Percentiles rank a stretch among this genome's conserved stretches.
Conservation (phyloP, 208 protist species). For the Trypanosoma caninum region DNA sequence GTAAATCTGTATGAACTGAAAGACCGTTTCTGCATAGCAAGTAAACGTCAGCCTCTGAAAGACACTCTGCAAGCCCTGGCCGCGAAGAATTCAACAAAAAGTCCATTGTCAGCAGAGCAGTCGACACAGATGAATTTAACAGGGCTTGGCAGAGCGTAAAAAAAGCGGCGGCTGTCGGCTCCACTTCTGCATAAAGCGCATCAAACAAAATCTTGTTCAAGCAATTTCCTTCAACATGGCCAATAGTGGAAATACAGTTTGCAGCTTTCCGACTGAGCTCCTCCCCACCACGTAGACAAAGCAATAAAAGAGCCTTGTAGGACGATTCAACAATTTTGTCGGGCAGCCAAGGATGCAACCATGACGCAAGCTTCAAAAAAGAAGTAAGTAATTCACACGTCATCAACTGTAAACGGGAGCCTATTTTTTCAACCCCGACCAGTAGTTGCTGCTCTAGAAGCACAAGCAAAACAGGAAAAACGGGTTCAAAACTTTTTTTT, state of each 20-base stretch:
- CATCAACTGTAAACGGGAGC: constrained; percentile 31
- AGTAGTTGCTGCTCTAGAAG: constrained; percentile 7
- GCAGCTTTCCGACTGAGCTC: constrained; percentile 6
- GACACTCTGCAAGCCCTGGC: not conserved
- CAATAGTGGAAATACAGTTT: constrained; percentile 21
- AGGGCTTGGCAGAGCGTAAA: constrained; percentile 17
- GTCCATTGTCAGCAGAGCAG: constrained; percentile 12
- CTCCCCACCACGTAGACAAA: constrained; percentile 12
- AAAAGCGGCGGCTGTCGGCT: not conserved
- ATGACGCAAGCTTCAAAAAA: constrained; percentile 34
- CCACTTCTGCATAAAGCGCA: not conserved
- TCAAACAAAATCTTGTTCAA: constrained; percentile 7
- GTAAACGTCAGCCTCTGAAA: constrained; percentile 17
- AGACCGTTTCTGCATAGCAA: constrained; percentile 18
- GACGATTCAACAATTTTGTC: constrained; percentile 15
- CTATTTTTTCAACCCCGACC: not conserved
- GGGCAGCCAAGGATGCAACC: constrained; percentile 35
- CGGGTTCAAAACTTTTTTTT: constrained; percentile 15
- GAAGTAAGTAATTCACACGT: constrained; percentile 47
- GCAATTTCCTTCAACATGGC: constrained; percentile 17
- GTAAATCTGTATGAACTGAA: not conserved
- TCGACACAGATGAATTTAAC: constrained; percentile 11
- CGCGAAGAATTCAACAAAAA: constrained; percentile 12
- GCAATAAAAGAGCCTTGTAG: constrained; percentile 27
- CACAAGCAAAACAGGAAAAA: constrained; percentile 6